phyloP scores from a whole-genome alignment of 2,329 filamentous ascomycete species.

The Kalaharituber pfeilii region DNA sequence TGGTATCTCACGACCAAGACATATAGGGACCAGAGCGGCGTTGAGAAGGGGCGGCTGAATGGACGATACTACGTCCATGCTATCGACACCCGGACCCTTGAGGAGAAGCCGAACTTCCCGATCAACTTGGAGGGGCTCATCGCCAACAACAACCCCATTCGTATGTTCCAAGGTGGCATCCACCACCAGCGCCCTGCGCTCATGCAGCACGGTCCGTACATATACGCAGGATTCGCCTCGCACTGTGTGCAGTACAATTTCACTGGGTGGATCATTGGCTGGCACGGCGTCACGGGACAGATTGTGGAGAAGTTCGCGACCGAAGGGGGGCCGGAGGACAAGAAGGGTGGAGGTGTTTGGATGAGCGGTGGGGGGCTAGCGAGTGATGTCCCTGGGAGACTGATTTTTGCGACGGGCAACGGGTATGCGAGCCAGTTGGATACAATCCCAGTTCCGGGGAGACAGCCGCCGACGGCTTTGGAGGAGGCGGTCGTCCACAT shows the following conservation, averaged over 20 bases:
- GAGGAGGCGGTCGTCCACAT: constrained; percentile 36
- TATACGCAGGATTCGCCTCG: constrained; percentile 35
- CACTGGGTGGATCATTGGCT: constrained; percentile 35
- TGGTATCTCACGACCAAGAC: constrained; percentile 36
- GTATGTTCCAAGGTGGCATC: constrained; percentile 33
- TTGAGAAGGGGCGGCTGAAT: constrained; percentile 28
- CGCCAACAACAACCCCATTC: constrained; percentile 32
- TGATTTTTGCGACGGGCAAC: constrained; percentile 34
- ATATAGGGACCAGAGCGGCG: constrained; percentile 28
- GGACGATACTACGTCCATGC: constrained; percentile 34
- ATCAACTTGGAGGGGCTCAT: constrained; percentile 30
- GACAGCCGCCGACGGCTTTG: constrained; percentile 30
- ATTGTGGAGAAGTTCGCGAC: constrained; percentile 32
- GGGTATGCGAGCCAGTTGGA: constrained; percentile 34
- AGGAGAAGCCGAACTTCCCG: constrained; percentile 30
- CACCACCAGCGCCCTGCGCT: constrained; percentile 33
- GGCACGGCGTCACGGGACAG: constrained; percentile 32
- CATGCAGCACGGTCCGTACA: constrained; percentile 31
- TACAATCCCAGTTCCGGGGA: constrained; percentile 30
- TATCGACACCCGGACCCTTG: constrained; percentile 31
- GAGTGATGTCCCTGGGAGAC: constrained; percentile 30
- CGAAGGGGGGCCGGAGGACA: constrained; percentile 29
- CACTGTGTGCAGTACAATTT: constrained; percentile 37
- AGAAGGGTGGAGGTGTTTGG: constrained; percentile 32
- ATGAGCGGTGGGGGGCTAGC: constrained; percentile 35